Conservation (phyloP, 345 rosid genomes). For the Eucalyptus leucophloia region DNA sequence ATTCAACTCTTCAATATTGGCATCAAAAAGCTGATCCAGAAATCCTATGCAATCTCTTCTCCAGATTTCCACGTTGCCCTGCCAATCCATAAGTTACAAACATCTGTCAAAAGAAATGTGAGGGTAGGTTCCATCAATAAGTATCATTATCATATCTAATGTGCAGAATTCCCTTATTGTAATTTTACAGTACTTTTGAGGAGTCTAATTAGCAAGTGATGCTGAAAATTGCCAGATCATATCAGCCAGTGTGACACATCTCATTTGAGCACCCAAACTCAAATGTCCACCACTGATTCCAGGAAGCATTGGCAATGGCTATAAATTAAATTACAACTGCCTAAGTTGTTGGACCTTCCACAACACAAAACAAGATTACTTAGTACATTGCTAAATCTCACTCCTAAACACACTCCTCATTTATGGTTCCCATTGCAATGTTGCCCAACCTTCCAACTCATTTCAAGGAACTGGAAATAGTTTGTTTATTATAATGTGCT, state of each 20-base stretch:
- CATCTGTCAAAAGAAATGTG: not conserved
- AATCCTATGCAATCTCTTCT: conserved; percentile 45
- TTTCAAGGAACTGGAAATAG: not conserved
- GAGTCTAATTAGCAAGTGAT: not conserved
- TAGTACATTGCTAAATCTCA: not conserved
- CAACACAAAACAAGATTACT: not conserved
- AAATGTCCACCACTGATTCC: not conserved
- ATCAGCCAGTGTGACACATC: not conserved
- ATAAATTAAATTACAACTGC: not conserved
- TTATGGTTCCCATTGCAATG: not conserved
- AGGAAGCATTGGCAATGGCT: not conserved
- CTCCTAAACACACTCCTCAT: not conserved
- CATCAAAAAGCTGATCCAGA: conserved; percentile 35
- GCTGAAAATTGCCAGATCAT: not conserved
- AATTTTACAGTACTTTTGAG: not conserved
- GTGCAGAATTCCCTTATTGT: not conserved
- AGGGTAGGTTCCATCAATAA: not conserved
- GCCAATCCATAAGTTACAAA: not conserved
- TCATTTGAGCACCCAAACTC: not conserved
- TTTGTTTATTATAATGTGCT: not conserved
- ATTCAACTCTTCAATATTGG: conserved; percentile 37
- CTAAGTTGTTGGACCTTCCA: not conserved
- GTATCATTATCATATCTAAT: not conserved
- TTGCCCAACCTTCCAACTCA: not conserved
- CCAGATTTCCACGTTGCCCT: conserved; percentile 12